These are phyloP conservation scores for Termitomyces sp. DNA, from an alignment of 768 basidiomycete species.

Conservation along the genomic window DNA sequence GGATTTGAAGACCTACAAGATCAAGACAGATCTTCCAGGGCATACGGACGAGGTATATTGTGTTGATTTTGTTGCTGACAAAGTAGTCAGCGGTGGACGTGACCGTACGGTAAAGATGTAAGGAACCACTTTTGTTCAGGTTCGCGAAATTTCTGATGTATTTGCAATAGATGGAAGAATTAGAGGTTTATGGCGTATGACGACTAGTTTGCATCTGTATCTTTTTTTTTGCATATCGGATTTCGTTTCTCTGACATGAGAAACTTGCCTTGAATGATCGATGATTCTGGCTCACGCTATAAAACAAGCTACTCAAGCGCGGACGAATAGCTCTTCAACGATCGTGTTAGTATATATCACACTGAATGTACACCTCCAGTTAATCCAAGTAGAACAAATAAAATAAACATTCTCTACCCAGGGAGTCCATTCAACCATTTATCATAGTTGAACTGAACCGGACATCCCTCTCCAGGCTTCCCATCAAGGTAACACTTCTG, in stretches of 20 bases:
- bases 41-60: slow-evolving; percentile 99
- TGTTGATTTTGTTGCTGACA: slow-evolving; percentile 98
- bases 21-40: slow-evolving; percentile 90
- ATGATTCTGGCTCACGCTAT: neutral
- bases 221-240: neutral
- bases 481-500: slow-evolving; percentile 31
- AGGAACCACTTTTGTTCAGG: slow-evolving; percentile 18
- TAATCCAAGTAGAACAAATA: neutral
- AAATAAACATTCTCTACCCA: neutral
- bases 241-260: neutral
- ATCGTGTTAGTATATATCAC: neutral
- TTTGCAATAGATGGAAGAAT: slow-evolving; percentile 18
- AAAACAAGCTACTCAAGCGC: neutral
- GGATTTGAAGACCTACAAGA: slow-evolving; percentile 95
- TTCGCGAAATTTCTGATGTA: neutral
- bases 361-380: neutral
- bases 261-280: neutral
- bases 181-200: slow-evolving; percentile 1
- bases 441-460: slow-evolving; percentile 42
- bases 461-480: slow-evolving; percentile 26
- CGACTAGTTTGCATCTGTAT: neutral
- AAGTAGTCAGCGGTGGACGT: slow-evolving; percentile 95
- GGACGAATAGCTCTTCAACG: neutral
- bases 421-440: slow-evolving; percentile 25
- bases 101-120: slow-evolving; percentile 94